Evolutionary conservation across 2,329 filamentous ascomycete species (phyloP).

Genomic region (Claviceps arundinis): DNA sequence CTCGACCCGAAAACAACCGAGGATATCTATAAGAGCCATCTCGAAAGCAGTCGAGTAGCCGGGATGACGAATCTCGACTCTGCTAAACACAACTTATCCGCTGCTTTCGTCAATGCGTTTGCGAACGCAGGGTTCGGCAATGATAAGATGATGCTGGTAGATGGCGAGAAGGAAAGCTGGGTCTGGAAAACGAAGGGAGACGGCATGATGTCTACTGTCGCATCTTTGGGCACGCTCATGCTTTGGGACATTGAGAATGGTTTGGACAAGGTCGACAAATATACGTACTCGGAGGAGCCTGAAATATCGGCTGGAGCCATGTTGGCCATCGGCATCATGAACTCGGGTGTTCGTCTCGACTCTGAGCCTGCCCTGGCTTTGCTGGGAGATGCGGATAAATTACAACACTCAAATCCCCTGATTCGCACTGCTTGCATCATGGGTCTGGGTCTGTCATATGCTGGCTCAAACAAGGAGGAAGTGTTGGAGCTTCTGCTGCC

Average conservation of each 20-base stretch:
- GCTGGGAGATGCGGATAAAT: slow-evolving; percentile 64
- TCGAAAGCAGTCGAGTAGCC: slow-evolving; percentile 86
- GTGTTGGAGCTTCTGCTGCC: slow-evolving; percentile 76
- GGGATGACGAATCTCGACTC: slow-evolving; percentile 93
- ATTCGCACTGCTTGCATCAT: slow-evolving; percentile 81
- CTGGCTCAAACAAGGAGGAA: slow-evolving; percentile 83
- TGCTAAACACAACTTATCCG: slow-evolving; percentile 86
- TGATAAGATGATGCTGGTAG: slow-evolving; percentile 94
- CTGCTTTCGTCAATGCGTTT: slow-evolving; percentile 92
- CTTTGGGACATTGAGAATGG: slow-evolving; percentile 91
- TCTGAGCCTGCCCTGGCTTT: slow-evolving; percentile 83
- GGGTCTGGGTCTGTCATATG: slow-evolving; percentile 89
- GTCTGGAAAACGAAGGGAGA: slow-evolving; percentile 99
- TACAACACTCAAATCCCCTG: slow-evolving; percentile 63
- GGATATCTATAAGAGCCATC: slow-evolving; percentile 98
- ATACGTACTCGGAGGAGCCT: slow-evolving; percentile 71
- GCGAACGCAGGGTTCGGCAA: slow-evolving; percentile 91
- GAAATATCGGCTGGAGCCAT: slow-evolving; percentile 80
- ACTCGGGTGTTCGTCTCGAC: slow-evolving; percentile 79
- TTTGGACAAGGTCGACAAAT: slow-evolving; percentile 87
- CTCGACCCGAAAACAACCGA: slow-evolving; percentile 93
- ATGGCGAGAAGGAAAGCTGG: slow-evolving; percentile 82
- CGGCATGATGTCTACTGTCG: slow-evolving; percentile 92
- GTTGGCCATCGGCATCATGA: slow-evolving; percentile 91
- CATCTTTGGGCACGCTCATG: slow-evolving; percentile 80